Evolutionary conservation across 1,284 basidiomycete genomes (phyloP), one percentile per base, ranked within the genome.

Genomic region (Ustilago loliicola): DNA sequence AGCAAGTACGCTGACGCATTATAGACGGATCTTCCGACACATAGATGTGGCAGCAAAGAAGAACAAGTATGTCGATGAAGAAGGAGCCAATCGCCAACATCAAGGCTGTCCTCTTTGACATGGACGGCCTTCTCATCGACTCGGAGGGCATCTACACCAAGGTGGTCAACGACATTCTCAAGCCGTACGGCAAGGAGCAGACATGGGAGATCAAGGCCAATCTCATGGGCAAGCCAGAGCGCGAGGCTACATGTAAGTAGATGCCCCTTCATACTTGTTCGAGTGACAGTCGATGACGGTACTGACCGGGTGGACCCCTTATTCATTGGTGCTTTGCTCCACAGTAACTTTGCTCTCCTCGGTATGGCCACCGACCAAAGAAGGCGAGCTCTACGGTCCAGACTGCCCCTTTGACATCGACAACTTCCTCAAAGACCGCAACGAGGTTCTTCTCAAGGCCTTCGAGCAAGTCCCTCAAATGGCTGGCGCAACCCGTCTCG

Each of bases 71-170:
- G 63, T 32, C 62, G 10, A 27, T 42, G 5, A 23, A 40, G 13
- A 65, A 77, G n/a, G 19, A 60, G 53, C 72, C 65, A 0, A 79
- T 75, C n/a, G 72, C 77, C 7, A 51, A 64, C 64, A 79, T 79
- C 61, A 72, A 72, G 60, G 81, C 81, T 23, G 77, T 83, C 38
- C 72, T 83, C 48, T 81, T 83, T 52, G 81, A 83, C 57, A 83
- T 82, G 84, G 86, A 87, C 72, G 86, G 86, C 38, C 77, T 87
- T 27, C 73, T 87, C 48, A 81, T 87, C 59, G 85, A 87, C 59
- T 80, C 77, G 29, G 85, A 87, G 53, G 73, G 80, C 47, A 81
- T 86, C 63, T 86, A 86, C 66, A 86, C 85, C 30, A 72, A 67
- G 4, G 83, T 86, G 27, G 85, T 86, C 62, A 87, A 87, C 60